Evolutionary conservation across 2,329 filamentous ascomycete genomes (phyloP).

Genomic region (Aspergillus arachidicola): DNA sequence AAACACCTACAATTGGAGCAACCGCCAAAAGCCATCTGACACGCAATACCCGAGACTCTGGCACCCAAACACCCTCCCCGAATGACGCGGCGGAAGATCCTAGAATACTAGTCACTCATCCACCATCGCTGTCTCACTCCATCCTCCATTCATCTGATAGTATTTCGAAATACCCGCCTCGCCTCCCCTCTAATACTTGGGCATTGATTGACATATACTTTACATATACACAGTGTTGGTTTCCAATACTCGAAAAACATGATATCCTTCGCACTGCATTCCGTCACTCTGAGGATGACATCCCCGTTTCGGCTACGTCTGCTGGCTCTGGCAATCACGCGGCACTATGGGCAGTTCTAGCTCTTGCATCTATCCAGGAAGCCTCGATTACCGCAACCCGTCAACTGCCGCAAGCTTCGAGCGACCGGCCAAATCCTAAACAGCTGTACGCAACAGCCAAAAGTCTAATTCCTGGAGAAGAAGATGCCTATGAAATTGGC

Average conservation of each 20-base stretch:
- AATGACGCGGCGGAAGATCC: slow-evolving; percentile 1
- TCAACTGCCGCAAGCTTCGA: slow-evolving; percentile 17
- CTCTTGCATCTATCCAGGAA: slow-evolving; percentile 61
- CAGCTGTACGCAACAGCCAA: slow-evolving; percentile 50
- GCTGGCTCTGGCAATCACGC: slow-evolving; percentile 53
- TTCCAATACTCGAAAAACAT: slow-evolving; percentile 72
- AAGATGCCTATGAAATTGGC: slow-evolving; percentile 49
- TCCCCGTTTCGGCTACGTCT: slow-evolving; percentile 28
- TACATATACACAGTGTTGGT: slow-evolving; percentile 74
- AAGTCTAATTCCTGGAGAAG: slow-evolving; percentile 52
- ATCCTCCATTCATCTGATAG: not conserved
- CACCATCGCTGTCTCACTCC: not conserved
- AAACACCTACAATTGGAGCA: slow-evolving; percentile 22
- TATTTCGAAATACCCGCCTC: slow-evolving; percentile 36
- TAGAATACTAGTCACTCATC: not conserved
- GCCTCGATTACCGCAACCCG: slow-evolving; percentile 32
- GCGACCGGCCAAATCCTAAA: slow-evolving; percentile 20
- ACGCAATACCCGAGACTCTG: slow-evolving; percentile 27
- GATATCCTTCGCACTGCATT: slow-evolving; percentile 58
- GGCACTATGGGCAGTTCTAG: slow-evolving; percentile 62
- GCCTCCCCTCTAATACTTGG: slow-evolving; percentile 54
- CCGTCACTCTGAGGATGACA: slow-evolving; percentile 33
- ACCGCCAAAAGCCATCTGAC: slow-evolving; percentile 13
- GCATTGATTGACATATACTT: slow-evolving; percentile 72
- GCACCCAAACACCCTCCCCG: slow-evolving; percentile 26